Evolutionary conservation across 345 rosid genomes (phyloP).

Genomic region (Aurinia saxatilis): DNA sequence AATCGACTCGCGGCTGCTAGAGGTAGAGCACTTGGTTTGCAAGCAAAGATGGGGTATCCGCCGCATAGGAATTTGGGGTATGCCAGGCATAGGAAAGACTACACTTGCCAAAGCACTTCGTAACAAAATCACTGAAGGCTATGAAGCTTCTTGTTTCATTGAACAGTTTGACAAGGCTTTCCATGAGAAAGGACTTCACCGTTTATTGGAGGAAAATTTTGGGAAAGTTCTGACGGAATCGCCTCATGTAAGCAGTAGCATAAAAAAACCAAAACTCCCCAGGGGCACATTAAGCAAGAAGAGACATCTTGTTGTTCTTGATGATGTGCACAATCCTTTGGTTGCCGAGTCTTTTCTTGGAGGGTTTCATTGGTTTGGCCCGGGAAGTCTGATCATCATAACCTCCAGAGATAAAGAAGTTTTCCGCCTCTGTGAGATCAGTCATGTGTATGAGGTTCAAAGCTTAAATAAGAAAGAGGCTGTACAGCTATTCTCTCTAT

Average conservation of each 20-base stretch:
- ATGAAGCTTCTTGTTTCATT: constrained; percentile 8
- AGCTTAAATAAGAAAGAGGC: not conserved
- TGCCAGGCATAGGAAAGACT: constrained; percentile 20
- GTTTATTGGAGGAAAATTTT: not conserved
- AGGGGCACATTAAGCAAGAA: not conserved
- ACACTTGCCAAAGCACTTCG: constrained; percentile 2
- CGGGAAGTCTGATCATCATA: constrained; percentile 12
- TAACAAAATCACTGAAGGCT: not conserved
- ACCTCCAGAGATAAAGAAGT: constrained; percentile 11
- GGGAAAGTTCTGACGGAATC: not conserved
- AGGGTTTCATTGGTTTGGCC: constrained; percentile 4
- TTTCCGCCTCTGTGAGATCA: not conserved
- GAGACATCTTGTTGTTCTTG: constrained; percentile 21
- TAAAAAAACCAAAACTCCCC: not conserved
- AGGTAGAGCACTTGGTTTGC: not conserved
- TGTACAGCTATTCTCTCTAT: not conserved
- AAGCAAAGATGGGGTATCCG: not conserved
- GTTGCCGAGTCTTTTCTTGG: not conserved
- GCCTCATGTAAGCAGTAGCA: constrained; percentile 6
- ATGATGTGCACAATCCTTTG: not conserved
- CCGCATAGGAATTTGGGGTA: constrained; percentile 22
- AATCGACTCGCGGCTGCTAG: not conserved
- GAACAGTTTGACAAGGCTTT: not conserved
- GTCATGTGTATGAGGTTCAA: not conserved
- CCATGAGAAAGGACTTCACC: not conserved